These are phyloP conservation scores for Asterella californica DNA, from an alignment of 225 moss, liverwort and hornwort genomes.

Conservation along the genomic window DNA sequence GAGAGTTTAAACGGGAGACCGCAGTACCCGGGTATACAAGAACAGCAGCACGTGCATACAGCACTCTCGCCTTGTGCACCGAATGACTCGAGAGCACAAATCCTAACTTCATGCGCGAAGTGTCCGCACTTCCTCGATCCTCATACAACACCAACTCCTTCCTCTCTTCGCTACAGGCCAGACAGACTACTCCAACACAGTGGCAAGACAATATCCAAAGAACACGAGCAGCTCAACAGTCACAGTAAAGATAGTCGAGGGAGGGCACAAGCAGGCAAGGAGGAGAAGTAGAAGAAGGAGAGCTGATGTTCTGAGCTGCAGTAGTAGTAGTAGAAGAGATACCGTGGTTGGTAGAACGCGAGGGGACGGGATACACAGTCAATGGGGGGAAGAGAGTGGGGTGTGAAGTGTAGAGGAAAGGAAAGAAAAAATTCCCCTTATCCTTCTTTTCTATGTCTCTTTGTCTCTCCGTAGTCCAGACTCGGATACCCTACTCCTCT, in stretches of 20 bases:
- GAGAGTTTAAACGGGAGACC: not conserved
- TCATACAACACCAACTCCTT: not conserved
- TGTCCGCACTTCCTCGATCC: not conserved
- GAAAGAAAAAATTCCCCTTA: not conserved
- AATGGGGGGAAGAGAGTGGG: not conserved
- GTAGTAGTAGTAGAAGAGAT: not conserved
- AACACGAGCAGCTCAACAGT: slow-evolving; percentile 22
- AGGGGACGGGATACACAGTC: not conserved
- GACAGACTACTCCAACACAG: not conserved
- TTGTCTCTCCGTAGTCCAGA: not conserved
- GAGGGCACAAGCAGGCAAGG: not conserved
- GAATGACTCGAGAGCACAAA: not conserved
- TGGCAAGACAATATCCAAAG: slow-evolving; percentile 2
- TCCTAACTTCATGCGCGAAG: not conserved
- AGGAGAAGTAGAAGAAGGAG: not conserved
- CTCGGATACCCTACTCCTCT: not conserved
- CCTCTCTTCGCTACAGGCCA: slow-evolving; percentile 10
- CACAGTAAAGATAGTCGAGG: slow-evolving; percentile 21
- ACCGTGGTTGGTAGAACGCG: not conserved
- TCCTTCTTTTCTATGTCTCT: slow-evolving; percentile 27
- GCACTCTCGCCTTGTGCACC: not conserved
- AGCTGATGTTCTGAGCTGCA: not conserved
- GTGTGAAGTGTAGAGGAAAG: not conserved
- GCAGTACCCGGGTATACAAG: not conserved
- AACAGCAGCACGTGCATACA: slow-evolving; percentile 13